Percentiles rank a stretch among this genome's conserved stretches.
These are phyloP conservation scores for Neurospora sp. DNA, from an alignment of 495 filamentous ascomycete genomes.

Conservation along the genomic window DNA sequence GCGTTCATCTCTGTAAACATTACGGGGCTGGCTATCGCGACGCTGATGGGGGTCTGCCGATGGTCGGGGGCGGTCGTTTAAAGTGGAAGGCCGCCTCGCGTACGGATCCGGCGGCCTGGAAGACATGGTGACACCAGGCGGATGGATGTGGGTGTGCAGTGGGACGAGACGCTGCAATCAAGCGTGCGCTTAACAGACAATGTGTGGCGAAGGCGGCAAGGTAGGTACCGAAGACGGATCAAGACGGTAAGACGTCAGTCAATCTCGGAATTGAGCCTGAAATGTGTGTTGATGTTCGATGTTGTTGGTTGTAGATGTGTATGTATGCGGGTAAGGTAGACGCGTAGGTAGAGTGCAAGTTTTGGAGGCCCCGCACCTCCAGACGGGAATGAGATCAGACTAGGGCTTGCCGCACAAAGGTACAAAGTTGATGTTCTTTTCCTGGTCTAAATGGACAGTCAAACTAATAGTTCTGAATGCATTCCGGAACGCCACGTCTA, in stretches of 20 bases:
- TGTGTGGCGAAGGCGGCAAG: neutral
- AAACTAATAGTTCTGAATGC: neutral
- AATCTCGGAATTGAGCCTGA: neutral
- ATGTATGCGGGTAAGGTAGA: neutral
- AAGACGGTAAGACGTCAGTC: neutral
- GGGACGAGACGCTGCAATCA: neutral
- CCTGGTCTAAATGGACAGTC: neutral
- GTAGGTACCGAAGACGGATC: neutral
- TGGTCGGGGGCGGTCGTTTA: constrained; percentile 9
- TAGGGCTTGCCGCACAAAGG: neutral
- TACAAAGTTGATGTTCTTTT: neutral
- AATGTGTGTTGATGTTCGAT: neutral
- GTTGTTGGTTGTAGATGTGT: neutral
- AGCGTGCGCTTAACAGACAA: neutral
- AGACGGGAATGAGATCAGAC: neutral
- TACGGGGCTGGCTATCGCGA: constrained; percentile 3
- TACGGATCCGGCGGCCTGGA: constrained; percentile 11
- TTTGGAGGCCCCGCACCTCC: neutral
- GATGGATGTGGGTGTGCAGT: neutral
- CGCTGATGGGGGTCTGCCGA: constrained; percentile 5
- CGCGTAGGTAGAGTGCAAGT: neutral
- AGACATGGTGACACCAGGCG: constrained; percentile 10
- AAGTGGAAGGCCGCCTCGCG: constrained; percentile 10
- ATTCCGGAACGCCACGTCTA: neutral
- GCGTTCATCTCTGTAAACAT: constrained; percentile 2